Percentiles rank a stretch among this genome's conserved stretches.
phyloP scores from a whole-genome alignment of 225 moss, liverwort and hornwort genomes.

The Neckera pumila region DNA sequence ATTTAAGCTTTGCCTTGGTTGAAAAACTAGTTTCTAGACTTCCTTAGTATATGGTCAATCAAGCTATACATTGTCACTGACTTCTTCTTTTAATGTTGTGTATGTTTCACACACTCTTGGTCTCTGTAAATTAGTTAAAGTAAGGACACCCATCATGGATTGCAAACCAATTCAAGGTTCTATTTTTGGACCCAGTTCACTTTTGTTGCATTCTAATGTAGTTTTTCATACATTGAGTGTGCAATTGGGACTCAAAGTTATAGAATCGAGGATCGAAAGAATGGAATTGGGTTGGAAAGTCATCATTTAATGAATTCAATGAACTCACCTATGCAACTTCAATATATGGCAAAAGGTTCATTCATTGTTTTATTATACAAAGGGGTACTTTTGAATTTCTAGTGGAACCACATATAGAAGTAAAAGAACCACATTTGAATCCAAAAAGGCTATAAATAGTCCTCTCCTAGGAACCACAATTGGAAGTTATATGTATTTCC shows the following conservation, averaged over 20 bases:
- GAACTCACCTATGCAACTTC: accelerated
- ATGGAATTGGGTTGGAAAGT: background rate
- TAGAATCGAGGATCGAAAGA: background rate
- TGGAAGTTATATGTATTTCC: background rate
- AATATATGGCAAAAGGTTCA: background rate
- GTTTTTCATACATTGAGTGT: background rate
- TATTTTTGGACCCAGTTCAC: background rate
- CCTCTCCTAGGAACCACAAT: too few relatives aligned
- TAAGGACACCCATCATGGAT: too few relatives aligned
- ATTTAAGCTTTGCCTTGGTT: background rate
- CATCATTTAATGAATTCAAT: background rate
- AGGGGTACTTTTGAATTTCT: background rate
- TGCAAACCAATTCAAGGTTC: accelerated
- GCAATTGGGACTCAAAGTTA: background rate
- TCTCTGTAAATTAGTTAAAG: accelerated
- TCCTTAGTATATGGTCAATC: background rate
- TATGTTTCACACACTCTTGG: background rate
- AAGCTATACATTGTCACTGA: background rate
- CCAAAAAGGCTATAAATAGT: background rate
- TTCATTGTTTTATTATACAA: background rate
- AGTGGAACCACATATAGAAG: background rate
- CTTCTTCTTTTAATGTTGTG: too few relatives aligned
- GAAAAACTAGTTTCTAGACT: accelerated
- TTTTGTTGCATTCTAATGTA: background rate
- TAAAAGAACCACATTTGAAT: background rate